phyloP scores from a whole-genome alignment of 148 eudicot species.

The Polygonum aviculare region DNA sequence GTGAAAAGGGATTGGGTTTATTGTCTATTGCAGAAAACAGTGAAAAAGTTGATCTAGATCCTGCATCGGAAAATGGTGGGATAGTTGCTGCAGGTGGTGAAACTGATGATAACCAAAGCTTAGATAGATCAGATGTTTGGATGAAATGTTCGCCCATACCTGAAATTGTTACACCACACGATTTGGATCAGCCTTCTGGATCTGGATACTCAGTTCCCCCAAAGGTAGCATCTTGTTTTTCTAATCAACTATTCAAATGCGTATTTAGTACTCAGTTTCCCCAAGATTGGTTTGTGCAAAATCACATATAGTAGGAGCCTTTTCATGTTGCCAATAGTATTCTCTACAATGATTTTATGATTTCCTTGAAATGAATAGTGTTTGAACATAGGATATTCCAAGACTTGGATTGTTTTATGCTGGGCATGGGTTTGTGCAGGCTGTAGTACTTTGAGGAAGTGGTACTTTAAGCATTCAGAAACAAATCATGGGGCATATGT shows the following conservation, averaged over 20 bases:
- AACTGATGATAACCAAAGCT: conserved; percentile 19
- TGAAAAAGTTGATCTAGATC: conserved; percentile 9
- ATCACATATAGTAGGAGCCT: neutral
- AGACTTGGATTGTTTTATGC: neutral
- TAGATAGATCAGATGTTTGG: conserved; percentile 28
- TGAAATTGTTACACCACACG: conserved; percentile 23
- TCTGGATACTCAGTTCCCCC: conserved; percentile 29
- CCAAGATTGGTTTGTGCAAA: neutral
- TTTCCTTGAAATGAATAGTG: neutral
- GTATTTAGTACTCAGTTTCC: too few relatives aligned
- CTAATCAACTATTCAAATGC: neutral
- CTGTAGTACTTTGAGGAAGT: neutral
- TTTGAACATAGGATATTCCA: neutral
- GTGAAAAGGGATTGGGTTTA: conserved; percentile 57
- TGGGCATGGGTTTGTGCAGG: neutral
- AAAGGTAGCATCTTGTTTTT: conserved; percentile 30
- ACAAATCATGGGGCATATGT: neutral
- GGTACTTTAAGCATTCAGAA: neutral
- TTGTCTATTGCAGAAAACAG: conserved; percentile 44
- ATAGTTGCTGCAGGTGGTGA: conserved; percentile 18
- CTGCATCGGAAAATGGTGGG: conserved; percentile 17
- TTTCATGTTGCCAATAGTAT: neutral
- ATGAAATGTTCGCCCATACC: conserved; percentile 35
- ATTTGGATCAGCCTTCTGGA: conserved; percentile 24
- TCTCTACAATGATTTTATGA: neutral